phyloP scores from a whole-genome alignment of 2,329 filamentous ascomycete species.

The Penicillium frequentans region DNA sequence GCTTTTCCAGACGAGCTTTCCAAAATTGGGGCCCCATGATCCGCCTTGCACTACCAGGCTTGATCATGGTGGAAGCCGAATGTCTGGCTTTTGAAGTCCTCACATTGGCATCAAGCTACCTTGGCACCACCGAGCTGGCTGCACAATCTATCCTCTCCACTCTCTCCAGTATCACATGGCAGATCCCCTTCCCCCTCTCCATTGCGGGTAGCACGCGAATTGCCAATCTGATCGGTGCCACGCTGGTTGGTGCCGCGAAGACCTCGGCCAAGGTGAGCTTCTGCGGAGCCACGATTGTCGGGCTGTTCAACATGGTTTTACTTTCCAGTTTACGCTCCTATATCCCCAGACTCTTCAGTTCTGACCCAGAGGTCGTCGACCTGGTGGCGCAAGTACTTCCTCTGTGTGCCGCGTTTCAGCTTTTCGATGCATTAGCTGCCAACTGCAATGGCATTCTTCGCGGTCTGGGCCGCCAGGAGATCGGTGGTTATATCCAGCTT shows the following conservation, averaged over 20 bases:
- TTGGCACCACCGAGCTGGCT: conserved; percentile 76
- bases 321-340: conserved; percentile 68
- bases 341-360: conserved; percentile 77
- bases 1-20: conserved; percentile 69
- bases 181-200: conserved; percentile 87
- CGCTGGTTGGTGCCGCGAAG: conserved; percentile 75
- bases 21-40: conserved; percentile 83
- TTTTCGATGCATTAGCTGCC: conserved; percentile 79
- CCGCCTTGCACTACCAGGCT: conserved; percentile 78
- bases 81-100: conserved; percentile 91
- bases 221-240: conserved; percentile 88
- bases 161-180: conserved; percentile 77
- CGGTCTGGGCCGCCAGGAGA: conserved; percentile 82
- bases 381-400: conserved; percentile 72
- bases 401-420: conserved; percentile 81
- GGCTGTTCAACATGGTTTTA: conserved; percentile 73
- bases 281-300: conserved; percentile 66
- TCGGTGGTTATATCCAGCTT: conserved; percentile 86
- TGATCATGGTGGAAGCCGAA: conserved; percentile 93
- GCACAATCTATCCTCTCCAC: conserved; percentile 85
- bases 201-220: conserved; percentile 87
- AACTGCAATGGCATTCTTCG: conserved; percentile 82
- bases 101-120: conserved; percentile 76
- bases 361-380: conserved; percentile 66
- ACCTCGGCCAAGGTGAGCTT: conserved; percentile 77